Evolutionary conservation across 2,329 filamentous ascomycete genomes (phyloP), one percentile per base, ranked within the genome.

Genomic region (Harringtonia lauricola): DNA sequence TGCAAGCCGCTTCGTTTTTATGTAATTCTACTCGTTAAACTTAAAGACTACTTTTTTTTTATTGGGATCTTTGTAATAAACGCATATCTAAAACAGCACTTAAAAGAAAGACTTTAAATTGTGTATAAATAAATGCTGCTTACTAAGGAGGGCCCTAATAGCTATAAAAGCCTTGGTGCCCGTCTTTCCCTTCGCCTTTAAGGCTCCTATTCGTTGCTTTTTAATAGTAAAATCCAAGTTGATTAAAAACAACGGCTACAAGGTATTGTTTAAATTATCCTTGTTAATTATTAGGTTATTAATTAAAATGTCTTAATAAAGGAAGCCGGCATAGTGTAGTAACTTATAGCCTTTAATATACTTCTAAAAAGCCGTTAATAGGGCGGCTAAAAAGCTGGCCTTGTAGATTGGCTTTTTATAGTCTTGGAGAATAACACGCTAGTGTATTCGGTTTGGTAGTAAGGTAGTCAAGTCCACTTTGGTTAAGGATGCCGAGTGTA

Each of bases 151-250:
- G 3, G 55, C 57, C 0, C 65, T 60, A 44, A 71, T 68, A 4
- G 64, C 64, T 59, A 71, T 70, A 44, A 70, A 71, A 2, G 60
- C 63, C 49, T 57, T 58, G 15, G 64, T 71, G 12, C 66, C 63
- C 2, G 63, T 68, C 52, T 64, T 69, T 37, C 56, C 53, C 21
- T 24, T 29, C 10, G 22, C 15, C 10, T 18, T 24, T 17, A 18
- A 28, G 15, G 13, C 22, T 9, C n/a, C 36, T 28, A 10, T 13
- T 34, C 59, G 57, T 24, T 58, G 21, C 31, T 56, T 54, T 45
- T 52, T 60, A 39, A 70, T 60, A 3, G 57, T 51, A 8, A 61
- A 51, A 44, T 64, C 59, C 35, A 72, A 61, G 45, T 69, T 61
- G 42, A 70, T 66, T 24, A 68, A 50, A 39, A 69, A 69, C 2